Conservation (phyloP, 768 basidiomycete species). For the Cubamyces lactineus region DNA sequence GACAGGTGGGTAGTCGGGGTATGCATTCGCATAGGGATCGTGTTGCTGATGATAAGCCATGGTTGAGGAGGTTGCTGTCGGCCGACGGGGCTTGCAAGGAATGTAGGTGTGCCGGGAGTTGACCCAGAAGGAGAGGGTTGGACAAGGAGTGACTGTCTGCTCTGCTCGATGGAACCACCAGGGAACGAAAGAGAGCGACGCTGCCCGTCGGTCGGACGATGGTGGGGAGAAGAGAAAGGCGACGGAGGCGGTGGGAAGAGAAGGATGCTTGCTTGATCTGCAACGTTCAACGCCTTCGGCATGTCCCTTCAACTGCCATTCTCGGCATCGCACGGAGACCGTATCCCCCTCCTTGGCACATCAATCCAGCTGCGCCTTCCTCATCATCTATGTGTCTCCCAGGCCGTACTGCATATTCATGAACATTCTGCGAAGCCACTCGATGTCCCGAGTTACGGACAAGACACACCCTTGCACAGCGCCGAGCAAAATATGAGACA, state of each 20-base stretch:
- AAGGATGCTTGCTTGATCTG: constrained; percentile 19
- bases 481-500: background rate
- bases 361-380: background rate
- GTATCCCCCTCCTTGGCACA: background rate
- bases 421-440: background rate
- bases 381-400: background rate
- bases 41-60: constrained; percentile 37
- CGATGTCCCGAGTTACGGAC: background rate
- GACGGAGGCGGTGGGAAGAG: constrained; percentile 3
- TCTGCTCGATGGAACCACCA: constrained; percentile 24
- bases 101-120: background rate
- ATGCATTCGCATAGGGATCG: constrained; percentile 31
- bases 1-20: constrained; percentile 27
- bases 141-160: constrained; percentile 24
- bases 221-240: constrained; percentile 10
- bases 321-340: constrained; percentile 6
- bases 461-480: background rate
- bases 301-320: background rate
- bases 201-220: constrained; percentile 18
- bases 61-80: background rate
- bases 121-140: constrained; percentile 14
- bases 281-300: constrained; percentile 3
- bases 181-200: constrained; percentile 25
- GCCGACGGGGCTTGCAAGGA: background rate
- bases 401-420: background rate